Evolutionary conservation across 1,284 basidiomycete species (phyloP), one percentile per base, ranked within the genome.

Genomic region (Ceratobasidium papillatum): DNA sequence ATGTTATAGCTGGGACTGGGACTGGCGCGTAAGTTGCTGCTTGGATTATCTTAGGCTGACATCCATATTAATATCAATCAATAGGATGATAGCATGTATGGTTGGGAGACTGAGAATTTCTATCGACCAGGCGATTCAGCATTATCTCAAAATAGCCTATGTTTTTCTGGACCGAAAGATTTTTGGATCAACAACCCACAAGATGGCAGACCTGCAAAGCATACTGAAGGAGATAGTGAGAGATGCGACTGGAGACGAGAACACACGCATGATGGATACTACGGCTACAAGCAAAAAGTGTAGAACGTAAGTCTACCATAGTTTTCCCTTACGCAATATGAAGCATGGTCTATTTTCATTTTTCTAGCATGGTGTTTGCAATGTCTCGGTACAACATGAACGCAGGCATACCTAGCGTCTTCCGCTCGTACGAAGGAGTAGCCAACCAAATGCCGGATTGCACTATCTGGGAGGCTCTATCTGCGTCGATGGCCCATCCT

Each of bases 311-410:
- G 59, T 45, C n/a, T n/a, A n/a, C n/a, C 14, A 19, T 9, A 56
- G 17, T 4, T 27, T 11, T 25, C 11, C 5, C n/a, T 0, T 4
- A 3, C 12, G 12, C 22, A 17, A 62, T 9, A 30, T n/a, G 11
- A 5, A 17, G n/a, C n/a, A n/a, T n/a, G n/a, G n/a, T n/a, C n/a
- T n/a, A n/a, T n/a, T n/a, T n/a, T n/a, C n/a, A n/a, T n/a, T n/a
- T 41, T 41, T 14, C 12, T 41, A 63, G 61, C 41, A 32, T 49
- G 22, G 43, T 63, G 41, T 63, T 63, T 59, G 56, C 56, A 1
- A 59, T 59, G 56, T 59, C 56, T 2, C 34, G n/a, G n/a, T 34
- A 59, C n/a, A 63, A 63, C 61, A 63, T 63, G 41, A 63, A 63
- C 19, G 61, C 61, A 5, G 41, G 41, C 0, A 63, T 30, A 7